phyloP scores from a whole-genome alignment of 1,139 yeast genomes.

The Nakaseomyces nivariensis region DNA sequence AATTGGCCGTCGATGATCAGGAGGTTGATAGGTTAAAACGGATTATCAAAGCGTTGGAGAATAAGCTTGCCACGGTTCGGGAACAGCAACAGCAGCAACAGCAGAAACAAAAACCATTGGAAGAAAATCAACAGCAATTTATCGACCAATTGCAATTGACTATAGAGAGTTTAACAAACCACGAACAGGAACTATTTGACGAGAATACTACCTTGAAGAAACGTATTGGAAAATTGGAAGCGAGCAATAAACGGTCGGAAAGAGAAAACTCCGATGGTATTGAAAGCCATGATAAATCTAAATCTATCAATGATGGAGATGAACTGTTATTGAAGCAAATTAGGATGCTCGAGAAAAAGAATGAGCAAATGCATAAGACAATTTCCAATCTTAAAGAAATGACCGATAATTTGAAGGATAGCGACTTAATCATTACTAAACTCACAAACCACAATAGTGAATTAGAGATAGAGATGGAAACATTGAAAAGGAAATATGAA shows the following conservation, averaged over 20 bases:
- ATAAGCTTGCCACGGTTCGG: conserved; percentile 10
- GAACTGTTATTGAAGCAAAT: background rate
- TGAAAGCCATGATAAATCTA: conserved; percentile 5
- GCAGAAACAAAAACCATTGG: background rate
- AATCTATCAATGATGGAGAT: background rate
- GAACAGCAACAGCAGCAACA: background rate
- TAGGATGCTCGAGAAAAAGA: conserved; percentile 30
- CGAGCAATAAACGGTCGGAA: no score
- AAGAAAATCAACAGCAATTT: conserved; percentile 3
- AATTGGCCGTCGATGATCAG: conserved; percentile 7
- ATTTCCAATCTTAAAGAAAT: conserved; percentile 40
- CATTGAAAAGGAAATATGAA: background rate
- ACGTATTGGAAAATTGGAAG: no score
- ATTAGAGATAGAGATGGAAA: background rate
- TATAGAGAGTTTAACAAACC: conserved; percentile 45
- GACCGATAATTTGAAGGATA: conserved; percentile 34
- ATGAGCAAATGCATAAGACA: conserved; percentile 36
- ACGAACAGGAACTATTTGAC: conserved; percentile 24
- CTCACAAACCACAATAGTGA: conserved; percentile 23
- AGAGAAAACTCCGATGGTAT: no score
- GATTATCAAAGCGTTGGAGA: conserved; percentile 40
- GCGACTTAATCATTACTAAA: conserved; percentile 27
- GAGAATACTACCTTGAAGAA: background rate
- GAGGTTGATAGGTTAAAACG: conserved; percentile 26
- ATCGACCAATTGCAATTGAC: conserved; percentile 34